These are phyloP conservation scores for Diaporthe australafricana DNA, from an alignment of 2,329 filamentous ascomycete species.

Conservation along the genomic window DNA sequence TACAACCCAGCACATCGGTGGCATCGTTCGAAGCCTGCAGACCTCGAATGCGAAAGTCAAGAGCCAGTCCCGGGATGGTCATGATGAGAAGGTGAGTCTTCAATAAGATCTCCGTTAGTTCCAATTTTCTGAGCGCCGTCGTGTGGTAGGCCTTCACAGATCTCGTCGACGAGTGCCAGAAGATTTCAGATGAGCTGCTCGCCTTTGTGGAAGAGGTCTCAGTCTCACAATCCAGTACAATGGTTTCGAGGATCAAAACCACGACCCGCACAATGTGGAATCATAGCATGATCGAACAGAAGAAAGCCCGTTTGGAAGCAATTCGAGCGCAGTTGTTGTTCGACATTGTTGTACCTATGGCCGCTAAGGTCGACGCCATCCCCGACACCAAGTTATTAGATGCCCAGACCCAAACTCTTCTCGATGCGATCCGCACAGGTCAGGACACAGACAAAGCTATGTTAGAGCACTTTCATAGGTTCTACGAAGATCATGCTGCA, in stretches of 20 bases:
- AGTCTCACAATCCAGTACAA: background rate
- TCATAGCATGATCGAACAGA: background rate
- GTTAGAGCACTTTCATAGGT: background rate
- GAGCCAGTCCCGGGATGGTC: background rate
- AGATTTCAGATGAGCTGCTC: background rate
- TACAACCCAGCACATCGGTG: background rate
- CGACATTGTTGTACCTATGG: background rate
- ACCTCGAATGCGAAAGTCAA: background rate
- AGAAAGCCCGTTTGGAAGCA: background rate
- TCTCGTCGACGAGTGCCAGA: background rate
- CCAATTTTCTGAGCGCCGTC: no score
- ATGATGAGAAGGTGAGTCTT: background rate
- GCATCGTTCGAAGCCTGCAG: background rate
- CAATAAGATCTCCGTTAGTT: no score
- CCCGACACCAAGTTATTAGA: background rate
- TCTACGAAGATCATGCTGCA: background rate
- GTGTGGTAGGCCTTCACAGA: background rate
- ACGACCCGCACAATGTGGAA: background rate
- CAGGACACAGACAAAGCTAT: background rate
- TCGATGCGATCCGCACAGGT: background rate
- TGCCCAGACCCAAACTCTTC: background rate
- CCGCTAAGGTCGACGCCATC: background rate
- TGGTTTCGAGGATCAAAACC: background rate
- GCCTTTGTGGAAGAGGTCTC: background rate
- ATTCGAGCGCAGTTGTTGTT: background rate